Percentiles rank a stretch among this genome's conserved stretches.
Evolutionary conservation across 768 basidiomycete species (phyloP).

Genomic region (Leccinum variicolor): DNA sequence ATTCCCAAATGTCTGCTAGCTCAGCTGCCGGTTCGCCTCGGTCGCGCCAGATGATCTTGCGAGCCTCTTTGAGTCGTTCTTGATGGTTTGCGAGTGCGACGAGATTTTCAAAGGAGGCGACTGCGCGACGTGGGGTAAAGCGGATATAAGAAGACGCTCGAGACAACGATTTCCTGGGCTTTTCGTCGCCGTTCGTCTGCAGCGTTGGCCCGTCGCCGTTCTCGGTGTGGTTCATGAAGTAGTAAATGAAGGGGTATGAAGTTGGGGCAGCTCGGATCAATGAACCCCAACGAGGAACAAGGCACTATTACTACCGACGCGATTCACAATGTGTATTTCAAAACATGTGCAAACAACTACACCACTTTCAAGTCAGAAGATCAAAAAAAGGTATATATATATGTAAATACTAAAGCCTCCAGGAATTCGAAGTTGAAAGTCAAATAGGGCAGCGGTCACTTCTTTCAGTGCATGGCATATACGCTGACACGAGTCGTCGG

Average conservation of each 20-base stretch:
- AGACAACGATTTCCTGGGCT: conserved; percentile 5
- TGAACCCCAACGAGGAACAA: not conserved
- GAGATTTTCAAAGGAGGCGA: conserved; percentile 80
- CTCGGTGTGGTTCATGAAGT: conserved; percentile 4
- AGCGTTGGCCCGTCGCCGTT: conserved; percentile 4
- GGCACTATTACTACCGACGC: not conserved
- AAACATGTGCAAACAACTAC: too few relatives aligned
- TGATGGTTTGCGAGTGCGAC: conserved; percentile 84
- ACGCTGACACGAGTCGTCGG: too few relatives aligned
- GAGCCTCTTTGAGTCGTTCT: conserved; percentile 66
- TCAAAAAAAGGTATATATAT: too few relatives aligned
- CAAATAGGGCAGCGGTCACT: too few relatives aligned
- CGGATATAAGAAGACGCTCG: conserved; percentile 39
- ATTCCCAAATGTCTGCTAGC: conserved; percentile 58
- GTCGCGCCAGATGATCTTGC: conserved; percentile 81
- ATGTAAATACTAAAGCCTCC: too few relatives aligned
- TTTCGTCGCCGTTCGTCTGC: not conserved
- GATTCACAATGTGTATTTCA: too few relatives aligned
- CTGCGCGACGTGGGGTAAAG: conserved; percentile 52
- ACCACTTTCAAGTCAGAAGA: too few relatives aligned
- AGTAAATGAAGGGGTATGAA: not conserved
- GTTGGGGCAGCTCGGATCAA: not conserved
- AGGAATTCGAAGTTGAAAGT: too few relatives aligned
- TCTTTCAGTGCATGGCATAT: too few relatives aligned
- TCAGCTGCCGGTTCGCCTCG: conserved; percentile 73